A percentile compares a stretch with the other conserved stretches of the same genome.
Evolutionary conservation across 306 rosid species (phyloP).

Genomic region (Pyrus bretschneideri): DNA sequence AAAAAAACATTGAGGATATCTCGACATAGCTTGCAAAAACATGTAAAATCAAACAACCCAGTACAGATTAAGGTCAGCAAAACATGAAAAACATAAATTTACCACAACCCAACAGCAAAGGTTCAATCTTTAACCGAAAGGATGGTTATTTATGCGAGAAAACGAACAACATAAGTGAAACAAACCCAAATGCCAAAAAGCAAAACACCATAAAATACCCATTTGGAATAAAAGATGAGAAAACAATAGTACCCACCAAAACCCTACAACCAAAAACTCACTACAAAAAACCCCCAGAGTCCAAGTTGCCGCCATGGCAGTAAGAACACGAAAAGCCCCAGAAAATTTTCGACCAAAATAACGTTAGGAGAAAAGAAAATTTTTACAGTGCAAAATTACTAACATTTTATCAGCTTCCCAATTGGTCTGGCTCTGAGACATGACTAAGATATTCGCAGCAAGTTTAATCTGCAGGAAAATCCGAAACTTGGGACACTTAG

Average conservation of each 20-base stretch:
- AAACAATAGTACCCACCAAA: background rate
- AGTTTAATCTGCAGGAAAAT: background rate
- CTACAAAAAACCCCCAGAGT: background rate
- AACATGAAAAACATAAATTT: background rate
- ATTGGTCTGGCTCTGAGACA: slow-evolving; percentile 39
- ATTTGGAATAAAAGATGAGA: background rate
- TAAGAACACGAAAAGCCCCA: background rate
- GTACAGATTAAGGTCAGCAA: background rate
- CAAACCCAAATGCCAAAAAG: background rate
- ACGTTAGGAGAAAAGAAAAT: background rate
- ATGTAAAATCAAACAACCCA: slow-evolving; percentile 1
- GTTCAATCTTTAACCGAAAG: background rate
- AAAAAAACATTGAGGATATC: background rate
- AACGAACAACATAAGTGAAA: no score
- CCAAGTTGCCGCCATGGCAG: background rate
- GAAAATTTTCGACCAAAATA: background rate
- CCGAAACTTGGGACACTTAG: background rate
- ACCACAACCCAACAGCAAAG: slow-evolving; percentile 8
- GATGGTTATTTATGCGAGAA: background rate
- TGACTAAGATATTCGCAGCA: slow-evolving; percentile 14
- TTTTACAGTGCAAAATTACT: background rate
- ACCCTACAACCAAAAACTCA: slow-evolving; percentile 10
- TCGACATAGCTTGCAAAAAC: background rate
- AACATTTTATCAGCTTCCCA: slow-evolving; percentile 65
- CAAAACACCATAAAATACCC: background rate